These are phyloP conservation scores for Thelonectria rubi DNA, from an alignment of 2,329 filamentous ascomycete genomes.

Conservation along the genomic window DNA sequence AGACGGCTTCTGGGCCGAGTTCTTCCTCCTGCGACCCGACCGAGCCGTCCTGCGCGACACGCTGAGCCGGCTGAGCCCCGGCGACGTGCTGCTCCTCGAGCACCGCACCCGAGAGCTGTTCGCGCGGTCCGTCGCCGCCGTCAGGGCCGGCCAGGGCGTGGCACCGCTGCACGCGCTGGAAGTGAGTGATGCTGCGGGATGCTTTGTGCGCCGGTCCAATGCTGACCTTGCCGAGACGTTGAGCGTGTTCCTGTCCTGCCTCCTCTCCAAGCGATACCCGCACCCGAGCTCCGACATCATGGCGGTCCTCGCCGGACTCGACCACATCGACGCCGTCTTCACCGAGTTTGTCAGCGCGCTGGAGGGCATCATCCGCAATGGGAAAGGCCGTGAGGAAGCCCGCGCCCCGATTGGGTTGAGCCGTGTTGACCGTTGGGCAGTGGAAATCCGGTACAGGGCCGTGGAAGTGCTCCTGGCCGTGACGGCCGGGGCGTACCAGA, in stretches of 20 bases:
- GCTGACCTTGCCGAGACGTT: slow-evolving; percentile 71
- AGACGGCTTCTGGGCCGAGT: slow-evolving; percentile 95
- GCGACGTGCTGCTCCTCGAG: slow-evolving; percentile 80
- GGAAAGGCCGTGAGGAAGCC: slow-evolving; percentile 68
- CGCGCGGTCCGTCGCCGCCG: slow-evolving; percentile 71
- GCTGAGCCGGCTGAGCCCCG: slow-evolving; percentile 74
- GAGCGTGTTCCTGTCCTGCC: slow-evolving; percentile 83
- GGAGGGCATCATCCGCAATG: slow-evolving; percentile 83
- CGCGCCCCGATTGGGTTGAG: background rate
- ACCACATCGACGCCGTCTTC: slow-evolving; percentile 87
- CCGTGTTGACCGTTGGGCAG: slow-evolving; percentile 55
- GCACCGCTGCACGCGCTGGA: slow-evolving; percentile 84
- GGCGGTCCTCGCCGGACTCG: slow-evolving; percentile 84
- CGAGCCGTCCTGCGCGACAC: slow-evolving; percentile 71
- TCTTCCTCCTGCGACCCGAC: slow-evolving; percentile 90
- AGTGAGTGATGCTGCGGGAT: slow-evolving; percentile 60
- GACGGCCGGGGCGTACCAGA: slow-evolving; percentile 94
- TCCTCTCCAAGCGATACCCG: slow-evolving; percentile 89
- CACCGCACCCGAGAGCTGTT: slow-evolving; percentile 84
- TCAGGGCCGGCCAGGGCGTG: slow-evolving; percentile 68
- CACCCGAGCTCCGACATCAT: slow-evolving; percentile 97
- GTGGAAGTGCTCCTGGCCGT: slow-evolving; percentile 84
- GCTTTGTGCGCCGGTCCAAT: slow-evolving; percentile 48
- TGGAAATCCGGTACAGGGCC: slow-evolving; percentile 79
- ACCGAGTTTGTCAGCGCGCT: slow-evolving; percentile 86